Evolutionary conservation across 176 grass and related monocot genomes (phyloP).

Genomic region (Raddia guianensis): DNA sequence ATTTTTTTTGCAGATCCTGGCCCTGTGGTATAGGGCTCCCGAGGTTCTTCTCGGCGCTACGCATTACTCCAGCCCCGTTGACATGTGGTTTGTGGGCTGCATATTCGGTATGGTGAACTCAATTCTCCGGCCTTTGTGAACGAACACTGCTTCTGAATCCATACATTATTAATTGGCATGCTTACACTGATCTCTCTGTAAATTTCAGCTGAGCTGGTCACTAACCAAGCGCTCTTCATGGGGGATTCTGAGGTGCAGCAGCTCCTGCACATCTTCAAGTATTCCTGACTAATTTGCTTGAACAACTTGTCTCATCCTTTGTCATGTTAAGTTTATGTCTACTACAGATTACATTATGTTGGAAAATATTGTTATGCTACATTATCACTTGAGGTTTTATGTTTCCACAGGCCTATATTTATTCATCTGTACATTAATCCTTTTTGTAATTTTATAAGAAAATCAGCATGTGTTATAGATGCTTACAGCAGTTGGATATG

Average conservation of each 20-base stretch:
- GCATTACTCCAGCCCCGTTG: slow-evolving; percentile 87
- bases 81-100: slow-evolving; percentile 96
- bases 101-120: slow-evolving; percentile 71
- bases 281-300: too few relatives aligned
- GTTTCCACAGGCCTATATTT: too few relatives aligned
- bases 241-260: slow-evolving; percentile 95
- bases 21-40: slow-evolving; percentile 96
- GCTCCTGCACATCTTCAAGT: slow-evolving; percentile 97
- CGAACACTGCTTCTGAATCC: not conserved
- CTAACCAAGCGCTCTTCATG: slow-evolving; percentile 69
- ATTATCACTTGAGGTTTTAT: too few relatives aligned
- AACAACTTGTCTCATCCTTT: too few relatives aligned
- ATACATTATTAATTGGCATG: not conserved
- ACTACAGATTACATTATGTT: too few relatives aligned
- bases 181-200: slow-evolving; percentile 20
- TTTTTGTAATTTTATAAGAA: too few relatives aligned
- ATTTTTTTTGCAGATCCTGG: slow-evolving; percentile 70
- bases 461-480: too few relatives aligned
- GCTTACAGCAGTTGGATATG: too few relatives aligned
- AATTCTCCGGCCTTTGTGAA: not conserved
- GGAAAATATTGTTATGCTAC: too few relatives aligned
- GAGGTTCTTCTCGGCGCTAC: slow-evolving; percentile 87
- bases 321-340: too few relatives aligned
- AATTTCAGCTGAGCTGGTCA: slow-evolving; percentile 78
- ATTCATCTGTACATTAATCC: too few relatives aligned